Percentiles rank a stretch among this genome's conserved stretches.
Conservation (phyloP, 2,329 filamentous ascomycete species). For the Venturia asperata region DNA sequence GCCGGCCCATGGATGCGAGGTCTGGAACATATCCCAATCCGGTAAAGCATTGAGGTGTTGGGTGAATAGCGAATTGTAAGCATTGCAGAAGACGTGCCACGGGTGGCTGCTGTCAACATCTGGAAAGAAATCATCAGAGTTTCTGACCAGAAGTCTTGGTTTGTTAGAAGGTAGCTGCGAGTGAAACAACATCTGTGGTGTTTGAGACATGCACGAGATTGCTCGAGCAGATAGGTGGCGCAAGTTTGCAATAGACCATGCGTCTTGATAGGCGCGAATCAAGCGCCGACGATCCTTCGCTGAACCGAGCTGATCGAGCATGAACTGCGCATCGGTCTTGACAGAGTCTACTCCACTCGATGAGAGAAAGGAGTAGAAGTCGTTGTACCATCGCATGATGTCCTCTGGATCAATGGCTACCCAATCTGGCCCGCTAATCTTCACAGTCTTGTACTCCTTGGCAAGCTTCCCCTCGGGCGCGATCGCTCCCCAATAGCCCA, state of each 20-base stretch:
- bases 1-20: conserved; percentile 59
- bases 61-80: conserved; percentile 77
- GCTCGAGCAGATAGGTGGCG: conserved; percentile 69
- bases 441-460: conserved; percentile 65
- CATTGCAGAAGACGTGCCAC: conserved; percentile 95
- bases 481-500: conserved; percentile 88
- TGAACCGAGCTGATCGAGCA: conserved; percentile 66
- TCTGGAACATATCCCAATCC: conserved; percentile 75
- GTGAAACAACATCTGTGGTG: conserved; percentile 79
- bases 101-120: conserved; percentile 72
- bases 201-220: conserved; percentile 93
- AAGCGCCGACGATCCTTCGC: conserved; percentile 65
- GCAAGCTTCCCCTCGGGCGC: conserved; percentile 67
- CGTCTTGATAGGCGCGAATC: conserved; percentile 71
- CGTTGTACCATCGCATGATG: conserved; percentile 69
- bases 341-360: conserved; percentile 73
- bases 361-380: conserved; percentile 80
- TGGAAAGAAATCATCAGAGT: conserved; percentile 90
- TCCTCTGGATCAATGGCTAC: conserved; percentile 68
- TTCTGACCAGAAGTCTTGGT: conserved; percentile 68
- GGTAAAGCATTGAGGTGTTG: conserved; percentile 81
- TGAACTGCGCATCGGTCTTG: conserved; percentile 91
- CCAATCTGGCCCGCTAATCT: conserved; percentile 59
- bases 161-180: conserved; percentile 71
- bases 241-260: conserved; percentile 72